Evolutionary conservation across 1,284 basidiomycete species (phyloP), one percentile per base, ranked within the genome.

Genomic region (Rhodofomes roseus): DNA sequence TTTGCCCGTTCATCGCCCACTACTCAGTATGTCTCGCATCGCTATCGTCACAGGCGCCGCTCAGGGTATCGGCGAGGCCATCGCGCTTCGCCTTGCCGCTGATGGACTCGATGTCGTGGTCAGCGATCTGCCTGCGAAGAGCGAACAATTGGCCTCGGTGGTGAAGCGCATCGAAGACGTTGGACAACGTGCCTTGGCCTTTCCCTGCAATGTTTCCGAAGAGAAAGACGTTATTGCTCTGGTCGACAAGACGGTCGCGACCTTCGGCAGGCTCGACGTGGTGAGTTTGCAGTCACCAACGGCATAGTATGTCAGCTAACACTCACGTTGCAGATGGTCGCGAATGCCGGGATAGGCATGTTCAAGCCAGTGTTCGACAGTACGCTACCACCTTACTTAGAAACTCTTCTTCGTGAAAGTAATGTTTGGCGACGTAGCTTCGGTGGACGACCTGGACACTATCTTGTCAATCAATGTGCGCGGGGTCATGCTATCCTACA

Each of bases 51-150:
- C 77, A 2, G 77, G 76, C 4, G 72, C 71, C 4, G 70, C 72
- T 2, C 72, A 74, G 52, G 80, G 78, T 9, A 74, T 81, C 34
- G 79, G 79, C 1, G 68, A 73, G n/a, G 74, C 75, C 16, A 76
- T 79, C 50, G 75, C 75, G 9, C 64, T 77, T 0, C 71, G 75
- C 0, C 71, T 81, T 8, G 77, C 79, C 0, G 60, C 67, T 4
- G 79, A 81, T 54, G 80, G 78, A 0, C 69, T 77, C 29, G 70
- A 77, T 56, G 64, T 81, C 2, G 75, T 70, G 7, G 39, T 81
- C 34, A 69, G 72, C 50, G 79, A 81, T 60, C 36, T 80, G 5
- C 64, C 68, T 0, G 58, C 58, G 14, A 71, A 77, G 43, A 23
- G 50, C 1, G 63, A 63, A 0, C 50, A 61, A n/a, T 68, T 80